Base-by-base conservation (phyloP, 2,329 filamentous ascomycete species). In the Aspergillus piperis region DNA sequence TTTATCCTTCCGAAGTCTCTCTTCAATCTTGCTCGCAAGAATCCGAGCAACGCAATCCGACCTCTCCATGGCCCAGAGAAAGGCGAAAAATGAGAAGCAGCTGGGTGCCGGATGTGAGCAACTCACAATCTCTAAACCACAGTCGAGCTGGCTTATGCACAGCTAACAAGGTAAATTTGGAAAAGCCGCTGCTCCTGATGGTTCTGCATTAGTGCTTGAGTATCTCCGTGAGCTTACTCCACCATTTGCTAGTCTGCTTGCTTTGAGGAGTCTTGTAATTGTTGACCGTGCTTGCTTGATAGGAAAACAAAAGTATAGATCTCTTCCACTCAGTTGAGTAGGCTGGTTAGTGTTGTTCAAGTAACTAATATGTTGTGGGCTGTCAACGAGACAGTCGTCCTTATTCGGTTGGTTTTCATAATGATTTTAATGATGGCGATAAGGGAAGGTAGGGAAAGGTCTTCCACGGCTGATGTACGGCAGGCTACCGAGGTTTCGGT, bases 401-500 rank as follows among this genome's bases (percentile, higher is more conserved):
- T 3, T 84, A 84, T 68, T 85, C 83, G 11, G 83, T 83, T 66
- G 58, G 77, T 60, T 11, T 21, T 10, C 19, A 19, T 15, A 10
- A 15, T 13, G 8, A 39, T 15, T 2, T 21, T 3, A 5, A 53
- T 7, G 23, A 5, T 36, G 32, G 11, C 13, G 13, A 19, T 36
- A 21, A 21, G 11, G 36, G 2, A 13, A 13, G 30, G 53, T 17
- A 19, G 32, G 27, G 10, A 30, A 19, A 30, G 8, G 17, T 13
- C 32, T 19, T 23, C 39, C 15, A 11, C 25, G 30, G 44, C 52
- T 57, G 13, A 52, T 30, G 11, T 13, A 10, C 27, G 19, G 11
- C 42, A 80, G 81, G 81, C 82, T 3, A 84, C 81, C 49, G 86
- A 88, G 51, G 77, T 88, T 44, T 86, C 83, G 57, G 78, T 82